Percentiles rank a stretch among this genome's conserved stretches.
phyloP scores from a whole-genome alignment of 116 monocot genomes.

The Posidonia oceanica region DNA sequence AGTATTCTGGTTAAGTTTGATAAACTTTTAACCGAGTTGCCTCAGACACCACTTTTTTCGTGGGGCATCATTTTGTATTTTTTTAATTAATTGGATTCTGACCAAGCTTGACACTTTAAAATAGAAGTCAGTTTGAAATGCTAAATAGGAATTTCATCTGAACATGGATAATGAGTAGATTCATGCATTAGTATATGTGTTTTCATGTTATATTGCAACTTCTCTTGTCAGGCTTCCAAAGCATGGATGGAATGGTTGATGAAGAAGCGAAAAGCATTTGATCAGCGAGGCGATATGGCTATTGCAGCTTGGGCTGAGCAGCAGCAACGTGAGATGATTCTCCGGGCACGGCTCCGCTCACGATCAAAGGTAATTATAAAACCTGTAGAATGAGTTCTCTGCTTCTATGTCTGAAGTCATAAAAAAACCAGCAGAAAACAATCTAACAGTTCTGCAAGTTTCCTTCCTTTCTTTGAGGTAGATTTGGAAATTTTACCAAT shows the following conservation, averaged over 20 bases:
- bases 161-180: too few relatives aligned
- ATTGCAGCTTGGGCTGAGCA: slow-evolving; percentile 97
- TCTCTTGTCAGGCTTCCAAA: slow-evolving; percentile 64
- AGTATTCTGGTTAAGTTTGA: too few relatives aligned
- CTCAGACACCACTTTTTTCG: too few relatives aligned
- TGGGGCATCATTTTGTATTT: too few relatives aligned
- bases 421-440: background rate
- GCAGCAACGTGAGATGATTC: slow-evolving; percentile 84
- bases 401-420: background rate
- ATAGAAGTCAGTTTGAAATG: too few relatives aligned
- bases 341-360: slow-evolving; percentile 74
- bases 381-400: background rate
- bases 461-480: too few relatives aligned
- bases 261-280: slow-evolving; percentile 95
- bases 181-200: background rate
- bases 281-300: slow-evolving; percentile 96
- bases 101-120: too few relatives aligned
- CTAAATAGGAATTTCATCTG: background rate
- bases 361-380: slow-evolving; percentile 64
- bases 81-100: too few relatives aligned
- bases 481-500: too few relatives aligned
- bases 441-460: background rate
- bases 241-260: slow-evolving; percentile 99
- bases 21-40: too few relatives aligned
- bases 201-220: background rate